Base-by-base conservation (phyloP, 768 basidiomycete genomes). In the Suillus decipiens region DNA sequence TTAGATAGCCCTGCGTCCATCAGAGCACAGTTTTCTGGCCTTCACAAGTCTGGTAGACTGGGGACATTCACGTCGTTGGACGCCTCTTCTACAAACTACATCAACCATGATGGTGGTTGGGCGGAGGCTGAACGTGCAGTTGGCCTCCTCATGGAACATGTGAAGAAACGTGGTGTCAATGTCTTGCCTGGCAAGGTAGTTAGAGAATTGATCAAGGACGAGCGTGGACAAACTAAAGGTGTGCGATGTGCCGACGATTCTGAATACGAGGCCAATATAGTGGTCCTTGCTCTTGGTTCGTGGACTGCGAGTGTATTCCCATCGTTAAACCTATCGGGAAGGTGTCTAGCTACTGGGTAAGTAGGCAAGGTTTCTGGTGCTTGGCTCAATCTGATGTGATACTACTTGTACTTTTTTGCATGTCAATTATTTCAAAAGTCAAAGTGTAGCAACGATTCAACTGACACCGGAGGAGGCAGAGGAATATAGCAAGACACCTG, bases 261-360 rank as follows among this genome's bases (percentile, higher is more conserved):
- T 3, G 65, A 72, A 12, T 82, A 86, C 66, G 67, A 76, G 17
- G 90, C 88, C 1, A 83, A 88, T 60, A 67, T 86, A 54, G 82
- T 93, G 9, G 78, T 96, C 34, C 73, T 95, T 39, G 86, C 92
- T 9, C 79, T 87, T 15, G 94, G 95, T 28, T 84, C 89, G 6
- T 97, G 96, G 96, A 95, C 94, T 1, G 86, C 92, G 10, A 88
- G 89, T 1, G 73, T 88, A 1, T 93, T 96, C 71, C 86, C 88
- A 9, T 82, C 83, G 43, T 74, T 88, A 10, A 74, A 77, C 14
- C 70, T 90, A 43, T 77, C 80, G 17, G 71, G 76, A 2, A 78
- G 75, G 28, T 88, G 88, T 65, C 75, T 88, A 9, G 92, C 96
- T 2, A 95, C 93, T 22, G 96, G 95, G 95, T 95, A 66, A 71